Evolutionary conservation across 106 monocot genomes (phyloP).

Genomic region (Platanthera zijinensis): DNA sequence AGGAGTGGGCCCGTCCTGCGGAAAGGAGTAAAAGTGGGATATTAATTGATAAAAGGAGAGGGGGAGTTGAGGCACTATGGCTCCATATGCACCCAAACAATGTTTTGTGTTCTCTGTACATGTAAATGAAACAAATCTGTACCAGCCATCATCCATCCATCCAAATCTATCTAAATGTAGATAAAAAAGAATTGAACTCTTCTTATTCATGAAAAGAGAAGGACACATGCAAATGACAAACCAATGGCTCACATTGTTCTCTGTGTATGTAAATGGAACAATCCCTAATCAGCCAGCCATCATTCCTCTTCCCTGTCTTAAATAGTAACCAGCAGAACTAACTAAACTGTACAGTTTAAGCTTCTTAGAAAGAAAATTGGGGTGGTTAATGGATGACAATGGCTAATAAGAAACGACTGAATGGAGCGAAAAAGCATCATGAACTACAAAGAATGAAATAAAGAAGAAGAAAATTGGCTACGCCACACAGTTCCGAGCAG

Average conservation of each 20-base stretch:
- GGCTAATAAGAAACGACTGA: background rate
- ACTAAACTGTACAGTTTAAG: background rate
- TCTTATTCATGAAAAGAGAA: background rate
- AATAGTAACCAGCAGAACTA: background rate
- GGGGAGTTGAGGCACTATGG: no score
- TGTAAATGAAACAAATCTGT: no score
- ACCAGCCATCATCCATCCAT: no score
- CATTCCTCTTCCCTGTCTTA: background rate
- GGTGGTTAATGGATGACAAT: no score
- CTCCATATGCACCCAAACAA: no score
- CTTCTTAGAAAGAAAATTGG: background rate
- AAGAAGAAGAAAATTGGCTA: background rate
- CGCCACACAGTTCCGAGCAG: background rate
- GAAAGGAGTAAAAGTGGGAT: no score
- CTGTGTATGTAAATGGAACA: background rate
- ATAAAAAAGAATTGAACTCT: background rate
- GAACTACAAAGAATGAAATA: background rate
- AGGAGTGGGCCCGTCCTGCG: no score
- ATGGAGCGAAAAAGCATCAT: background rate
- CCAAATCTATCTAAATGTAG: no score
- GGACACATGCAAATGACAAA: background rate
- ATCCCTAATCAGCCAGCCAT: background rate
- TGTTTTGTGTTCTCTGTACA: no score
- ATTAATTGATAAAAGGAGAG: no score
- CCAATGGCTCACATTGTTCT: background rate